A percentile compares a stretch with the other conserved stretches of the same genome.
These are phyloP conservation scores for Thraustochytrium striatum DNA, from an alignment of 352 stramenopile genomes.

Conservation along the genomic window DNA sequence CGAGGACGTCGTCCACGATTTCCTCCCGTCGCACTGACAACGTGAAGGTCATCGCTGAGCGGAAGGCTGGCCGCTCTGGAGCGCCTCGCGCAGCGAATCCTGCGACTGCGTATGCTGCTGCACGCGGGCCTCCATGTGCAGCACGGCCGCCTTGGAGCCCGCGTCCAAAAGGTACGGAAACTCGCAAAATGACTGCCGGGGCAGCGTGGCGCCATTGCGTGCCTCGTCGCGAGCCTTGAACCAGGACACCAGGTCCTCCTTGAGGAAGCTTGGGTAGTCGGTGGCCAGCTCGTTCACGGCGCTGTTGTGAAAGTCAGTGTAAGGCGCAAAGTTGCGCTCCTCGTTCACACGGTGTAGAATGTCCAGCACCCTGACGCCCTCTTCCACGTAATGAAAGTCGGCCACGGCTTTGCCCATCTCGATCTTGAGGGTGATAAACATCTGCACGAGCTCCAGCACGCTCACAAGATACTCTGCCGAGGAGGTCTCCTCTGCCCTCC, in stretches of 20 bases:
- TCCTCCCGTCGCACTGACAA: constrained; percentile 13
- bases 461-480: constrained; percentile 2
- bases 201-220: neutral
- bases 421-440: constrained; percentile 33
- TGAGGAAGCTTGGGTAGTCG: constrained; percentile 7
- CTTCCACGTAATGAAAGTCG: constrained; percentile 26
- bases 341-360: constrained; percentile 37
- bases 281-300: constrained; percentile 46
- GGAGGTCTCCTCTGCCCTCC: neutral
- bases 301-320: constrained; percentile 46
- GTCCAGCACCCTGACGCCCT: constrained; percentile 13
- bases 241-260: constrained; percentile 7
- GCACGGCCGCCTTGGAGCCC: constrained; percentile 21
- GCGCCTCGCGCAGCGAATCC: too few species aligned
- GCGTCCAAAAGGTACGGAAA: constrained; percentile 33
- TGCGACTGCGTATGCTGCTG: constrained; percentile 29
- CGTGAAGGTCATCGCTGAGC: too few species aligned
- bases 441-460: constrained; percentile 2
- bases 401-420: constrained; percentile 15
- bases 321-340: constrained; percentile 4
- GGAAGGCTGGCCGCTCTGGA: neutral
- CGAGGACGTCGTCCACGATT: constrained; percentile 33
- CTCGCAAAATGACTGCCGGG: constrained; percentile 31
- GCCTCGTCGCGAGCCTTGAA: constrained; percentile 11
- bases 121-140: constrained; percentile 41